phyloP scores from a whole-genome alignment of 2,329 filamentous ascomycete genomes.

The Ceratocystis destructans region DNA sequence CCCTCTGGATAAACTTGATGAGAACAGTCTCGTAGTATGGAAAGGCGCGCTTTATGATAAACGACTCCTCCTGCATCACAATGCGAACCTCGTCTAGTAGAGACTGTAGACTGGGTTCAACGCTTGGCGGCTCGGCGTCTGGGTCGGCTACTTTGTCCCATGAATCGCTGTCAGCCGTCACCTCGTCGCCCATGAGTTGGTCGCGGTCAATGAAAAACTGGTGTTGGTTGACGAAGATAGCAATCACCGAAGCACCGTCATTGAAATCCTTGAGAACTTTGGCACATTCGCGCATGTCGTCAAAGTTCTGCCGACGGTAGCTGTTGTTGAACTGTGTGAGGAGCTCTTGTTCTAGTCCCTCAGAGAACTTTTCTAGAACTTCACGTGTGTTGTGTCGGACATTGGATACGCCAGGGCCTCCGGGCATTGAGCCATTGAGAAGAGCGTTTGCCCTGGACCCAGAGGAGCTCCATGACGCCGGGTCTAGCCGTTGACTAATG shows the following conservation, averaged over 20 bases:
- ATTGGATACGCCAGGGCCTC: constrained; percentile 20
- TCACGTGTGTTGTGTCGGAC: constrained; percentile 60
- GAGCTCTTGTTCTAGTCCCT: constrained; percentile 88
- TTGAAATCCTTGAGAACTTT: constrained; percentile 92
- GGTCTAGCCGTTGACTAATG: constrained; percentile 83
- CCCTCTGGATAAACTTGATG: constrained; percentile 80
- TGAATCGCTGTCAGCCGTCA: constrained; percentile 57
- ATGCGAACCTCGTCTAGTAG: constrained; percentile 88
- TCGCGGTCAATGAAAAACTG: constrained; percentile 97
- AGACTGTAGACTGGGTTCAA: constrained; percentile 84
- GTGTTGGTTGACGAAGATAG: constrained; percentile 94
- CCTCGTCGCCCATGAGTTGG: constrained; percentile 78
- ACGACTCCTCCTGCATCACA: constrained; percentile 91
- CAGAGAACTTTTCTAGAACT: constrained; percentile 90
- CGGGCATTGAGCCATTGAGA: constrained; percentile 33
- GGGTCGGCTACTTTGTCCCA: constrained; percentile 94
- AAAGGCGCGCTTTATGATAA: constrained; percentile 91
- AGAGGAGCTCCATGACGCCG: constrained; percentile 58
- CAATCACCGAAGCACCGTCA: constrained; percentile 87
- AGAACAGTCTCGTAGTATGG: constrained; percentile 92
- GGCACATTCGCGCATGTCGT: constrained; percentile 95
- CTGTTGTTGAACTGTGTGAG: constrained; percentile 95
- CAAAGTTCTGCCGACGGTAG: constrained; percentile 87
- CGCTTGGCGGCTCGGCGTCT: constrained; percentile 76
- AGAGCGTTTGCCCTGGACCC: constrained; percentile 40